Conservation (phyloP, 306 rosid species). For the Gynostemma pentaphyllum region DNA sequence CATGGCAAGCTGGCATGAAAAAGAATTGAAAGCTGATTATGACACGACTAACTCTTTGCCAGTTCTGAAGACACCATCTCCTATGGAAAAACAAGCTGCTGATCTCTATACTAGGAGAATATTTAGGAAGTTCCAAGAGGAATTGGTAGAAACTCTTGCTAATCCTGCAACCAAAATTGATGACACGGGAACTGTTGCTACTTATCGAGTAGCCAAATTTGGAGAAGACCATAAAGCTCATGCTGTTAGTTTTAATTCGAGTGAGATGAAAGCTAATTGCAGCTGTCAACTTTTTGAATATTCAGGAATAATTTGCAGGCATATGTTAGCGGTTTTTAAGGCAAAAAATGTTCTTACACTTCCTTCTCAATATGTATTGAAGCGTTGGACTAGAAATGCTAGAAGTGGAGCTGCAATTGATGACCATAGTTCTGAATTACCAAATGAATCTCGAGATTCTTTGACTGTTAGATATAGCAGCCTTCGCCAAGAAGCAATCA, state of each 20-base stretch:
- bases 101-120: conserved; percentile 61
- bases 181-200: conserved; percentile 59
- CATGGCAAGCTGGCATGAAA: conserved; percentile 60
- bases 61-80: conserved; percentile 70
- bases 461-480: conserved; percentile 49
- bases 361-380: conserved; percentile 70
- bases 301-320: conserved; percentile 83
- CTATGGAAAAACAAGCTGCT: conserved; percentile 93
- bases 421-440: conserved; percentile 36
- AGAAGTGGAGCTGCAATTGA: conserved; percentile 45
- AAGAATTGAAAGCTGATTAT: conserved; percentile 68
- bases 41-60: conserved; percentile 53
- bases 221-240: conserved; percentile 67
- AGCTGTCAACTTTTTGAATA: conserved; percentile 85
- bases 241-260: conserved; percentile 47
- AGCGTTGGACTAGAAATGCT: conserved; percentile 84
- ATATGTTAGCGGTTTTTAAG: conserved; percentile 67
- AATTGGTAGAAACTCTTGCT: conserved; percentile 84
- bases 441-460: conserved; percentile 41
- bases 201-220: conserved; percentile 81
- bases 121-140: conserved; percentile 79
- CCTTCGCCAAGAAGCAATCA: conserved; percentile 80
- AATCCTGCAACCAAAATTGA: conserved; percentile 72
- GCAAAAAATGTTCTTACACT: conserved; percentile 76
- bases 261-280: conserved; percentile 70